Evolutionary conservation across 257 asterid species (phyloP).

Genomic region (Eucommia ulmoides): DNA sequence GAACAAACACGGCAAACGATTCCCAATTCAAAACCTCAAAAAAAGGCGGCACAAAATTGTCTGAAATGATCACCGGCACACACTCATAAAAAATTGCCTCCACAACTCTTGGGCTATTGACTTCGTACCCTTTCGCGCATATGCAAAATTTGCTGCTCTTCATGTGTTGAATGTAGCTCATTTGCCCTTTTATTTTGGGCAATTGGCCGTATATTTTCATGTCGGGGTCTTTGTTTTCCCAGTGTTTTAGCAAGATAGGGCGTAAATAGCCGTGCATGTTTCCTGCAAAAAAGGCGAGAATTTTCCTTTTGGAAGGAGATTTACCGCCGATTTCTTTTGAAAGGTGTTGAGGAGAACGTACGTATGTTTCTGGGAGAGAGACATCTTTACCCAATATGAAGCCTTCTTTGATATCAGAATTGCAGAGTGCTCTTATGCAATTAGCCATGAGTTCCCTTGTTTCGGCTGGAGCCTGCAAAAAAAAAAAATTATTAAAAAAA

Average conservation of each 20-base stretch:
- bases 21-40: constrained; percentile 84
- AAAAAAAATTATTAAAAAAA: background rate
- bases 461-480: constrained; percentile 65
- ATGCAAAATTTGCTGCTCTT: constrained; percentile 91
- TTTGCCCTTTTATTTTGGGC: constrained; percentile 29
- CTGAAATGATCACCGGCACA: constrained; percentile 89
- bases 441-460: constrained; percentile 52
- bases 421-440: constrained; percentile 77
- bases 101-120: constrained; percentile 87
- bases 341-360: constrained; percentile 40
- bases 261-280: constrained; percentile 93
- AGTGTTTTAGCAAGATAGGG: constrained; percentile 46
- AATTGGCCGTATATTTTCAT: constrained; percentile 63
- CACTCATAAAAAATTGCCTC: constrained; percentile 93
- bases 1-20: constrained; percentile 65
- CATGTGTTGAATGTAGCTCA: constrained; percentile 71
- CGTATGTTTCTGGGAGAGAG: constrained; percentile 72
- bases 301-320: constrained; percentile 47
- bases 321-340: constrained; percentile 63
- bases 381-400: constrained; percentile 70
- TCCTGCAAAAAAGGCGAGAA: constrained; percentile 91
- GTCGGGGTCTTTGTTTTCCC: constrained; percentile 81
- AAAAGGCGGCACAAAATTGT: constrained; percentile 77
- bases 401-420: constrained; percentile 62
- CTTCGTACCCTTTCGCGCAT: constrained; percentile 79